phyloP scores from a whole-genome alignment of 1,284 basidiomycete species.

The Papiliotrema fonsecae region DNA sequence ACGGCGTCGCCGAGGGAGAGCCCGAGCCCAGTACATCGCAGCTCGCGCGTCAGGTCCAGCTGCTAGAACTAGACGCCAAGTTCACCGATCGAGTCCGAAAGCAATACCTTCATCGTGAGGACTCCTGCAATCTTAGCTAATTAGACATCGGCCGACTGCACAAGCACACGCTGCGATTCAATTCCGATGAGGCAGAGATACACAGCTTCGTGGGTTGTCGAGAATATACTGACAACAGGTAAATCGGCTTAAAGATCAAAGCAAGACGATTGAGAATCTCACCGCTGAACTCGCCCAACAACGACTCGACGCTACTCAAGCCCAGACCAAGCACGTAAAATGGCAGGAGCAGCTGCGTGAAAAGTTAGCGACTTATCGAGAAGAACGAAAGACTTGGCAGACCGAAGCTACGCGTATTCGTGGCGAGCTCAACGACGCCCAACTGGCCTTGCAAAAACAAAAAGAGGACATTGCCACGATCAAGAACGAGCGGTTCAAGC shows the following conservation, averaged over 20 bases:
- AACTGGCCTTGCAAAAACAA: slow-evolving; percentile 20
- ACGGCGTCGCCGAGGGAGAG: slow-evolving; percentile 2
- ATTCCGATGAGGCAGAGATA: slow-evolving; percentile 43
- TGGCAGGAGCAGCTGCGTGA: slow-evolving; percentile 42
- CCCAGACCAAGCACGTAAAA: slow-evolving; percentile 39
- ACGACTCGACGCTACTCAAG: slow-evolving; percentile 31
- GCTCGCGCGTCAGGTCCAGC: slow-evolving; percentile 29
- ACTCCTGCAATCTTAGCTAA: slow-evolving; percentile 2
- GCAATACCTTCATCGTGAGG: slow-evolving; percentile 38
- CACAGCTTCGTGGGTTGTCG: slow-evolving; percentile 35
- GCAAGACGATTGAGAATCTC: slow-evolving; percentile 31
- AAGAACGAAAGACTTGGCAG: slow-evolving; percentile 38
- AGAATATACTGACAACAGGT: slow-evolving; percentile 13
- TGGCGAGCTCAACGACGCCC: slow-evolving; percentile 28
- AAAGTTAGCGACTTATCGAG: slow-evolving; percentile 33
- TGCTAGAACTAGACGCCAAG: slow-evolving; percentile 34
- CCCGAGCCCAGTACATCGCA: not conserved
- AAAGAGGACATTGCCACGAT: slow-evolving; percentile 37
- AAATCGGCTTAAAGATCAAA: slow-evolving; percentile 41
- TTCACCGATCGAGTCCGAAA: slow-evolving; percentile 30
- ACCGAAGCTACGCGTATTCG: slow-evolving; percentile 30
- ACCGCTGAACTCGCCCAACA: slow-evolving; percentile 33
- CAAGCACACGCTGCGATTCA: slow-evolving; percentile 35
- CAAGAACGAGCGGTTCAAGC: slow-evolving; percentile 43
- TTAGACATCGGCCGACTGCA: slow-evolving; percentile 42